Percentiles rank a stretch among this genome's conserved stretches.
Evolutionary conservation across 441 rosid genomes (phyloP).

Genomic region (Manihot esculenta): DNA sequence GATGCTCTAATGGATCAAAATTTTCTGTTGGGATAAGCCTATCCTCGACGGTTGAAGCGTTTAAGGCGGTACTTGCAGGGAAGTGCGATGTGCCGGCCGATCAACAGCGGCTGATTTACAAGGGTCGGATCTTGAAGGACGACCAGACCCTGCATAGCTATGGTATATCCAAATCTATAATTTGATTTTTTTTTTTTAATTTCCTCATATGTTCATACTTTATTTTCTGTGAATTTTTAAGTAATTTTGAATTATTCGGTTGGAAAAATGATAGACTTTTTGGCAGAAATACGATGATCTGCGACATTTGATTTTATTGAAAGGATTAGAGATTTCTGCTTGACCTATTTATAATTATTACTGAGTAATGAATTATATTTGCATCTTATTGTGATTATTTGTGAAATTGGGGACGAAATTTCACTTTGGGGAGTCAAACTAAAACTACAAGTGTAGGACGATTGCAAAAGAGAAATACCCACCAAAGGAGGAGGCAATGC

Average conservation of each 20-base stretch:
- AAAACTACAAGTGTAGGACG: too few species aligned
- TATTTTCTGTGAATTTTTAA: background rate
- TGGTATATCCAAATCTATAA: slow-evolving; percentile 31
- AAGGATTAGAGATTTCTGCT: too few species aligned
- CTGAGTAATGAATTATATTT: background rate
- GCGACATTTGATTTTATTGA: background rate
- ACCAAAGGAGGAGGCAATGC: too few species aligned
- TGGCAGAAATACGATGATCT: background rate
- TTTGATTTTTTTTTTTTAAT: background rate
- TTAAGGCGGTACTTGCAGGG: slow-evolving; percentile 43
- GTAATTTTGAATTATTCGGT: background rate
- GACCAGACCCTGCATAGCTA: slow-evolving; percentile 61
- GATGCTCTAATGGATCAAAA: slow-evolving; percentile 57
- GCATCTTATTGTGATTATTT: too few species aligned
- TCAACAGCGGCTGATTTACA: slow-evolving; percentile 68
- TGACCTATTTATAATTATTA: background rate
- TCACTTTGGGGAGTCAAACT: too few species aligned
- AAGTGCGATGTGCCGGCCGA: slow-evolving; percentile 57
- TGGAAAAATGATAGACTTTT: background rate
- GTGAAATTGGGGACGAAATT: too few species aligned
- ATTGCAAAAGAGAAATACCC: too few species aligned
- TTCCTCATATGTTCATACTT: background rate
- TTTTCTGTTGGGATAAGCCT: slow-evolving; percentile 40
- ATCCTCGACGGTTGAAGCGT: slow-evolving; percentile 44
- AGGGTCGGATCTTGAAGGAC: slow-evolving; percentile 74